Conservation (phyloP, 2,329 filamentous ascomycete genomes). For the Neonectria neomacrospora region DNA sequence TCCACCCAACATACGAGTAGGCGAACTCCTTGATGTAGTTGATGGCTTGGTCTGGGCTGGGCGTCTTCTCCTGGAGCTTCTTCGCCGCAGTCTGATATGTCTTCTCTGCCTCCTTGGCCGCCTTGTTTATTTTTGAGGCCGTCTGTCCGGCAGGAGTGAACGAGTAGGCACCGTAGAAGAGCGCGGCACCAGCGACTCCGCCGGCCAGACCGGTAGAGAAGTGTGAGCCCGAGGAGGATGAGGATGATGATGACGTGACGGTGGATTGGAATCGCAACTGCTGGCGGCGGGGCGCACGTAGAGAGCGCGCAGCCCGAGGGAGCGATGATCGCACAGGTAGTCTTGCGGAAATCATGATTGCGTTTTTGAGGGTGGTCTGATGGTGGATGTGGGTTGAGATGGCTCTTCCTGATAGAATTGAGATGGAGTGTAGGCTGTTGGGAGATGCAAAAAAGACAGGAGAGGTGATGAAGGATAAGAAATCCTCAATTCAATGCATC, state of each 20-base stretch:
- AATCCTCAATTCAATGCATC: background rate
- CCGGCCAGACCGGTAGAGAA: slow-evolving; percentile 56
- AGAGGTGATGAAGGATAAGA: background rate
- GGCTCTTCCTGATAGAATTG: background rate
- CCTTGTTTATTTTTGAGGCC: slow-evolving; percentile 57
- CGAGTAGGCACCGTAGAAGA: slow-evolving; percentile 57
- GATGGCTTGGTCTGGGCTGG: slow-evolving; percentile 74
- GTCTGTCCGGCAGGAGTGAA: slow-evolving; percentile 57
- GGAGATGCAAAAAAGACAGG: background rate
- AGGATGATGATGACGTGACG: slow-evolving; percentile 45
- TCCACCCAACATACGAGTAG: slow-evolving; percentile 75
- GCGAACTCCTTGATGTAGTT: slow-evolving; percentile 73
- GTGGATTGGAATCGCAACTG: slow-evolving; percentile 57
- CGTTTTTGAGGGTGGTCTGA: no score
- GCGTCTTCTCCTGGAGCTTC: slow-evolving; percentile 70
- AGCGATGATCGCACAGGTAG: slow-evolving; percentile 44
- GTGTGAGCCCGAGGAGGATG: slow-evolving; percentile 49
- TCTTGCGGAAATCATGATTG: slow-evolving; percentile 47
- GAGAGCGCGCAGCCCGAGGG: slow-evolving; percentile 43
- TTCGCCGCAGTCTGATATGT: slow-evolving; percentile 70
- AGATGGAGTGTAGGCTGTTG: background rate
- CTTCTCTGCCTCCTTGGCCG: slow-evolving; percentile 64
- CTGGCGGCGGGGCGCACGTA: slow-evolving; percentile 42
- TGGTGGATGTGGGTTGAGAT: slow-evolving; percentile 7
- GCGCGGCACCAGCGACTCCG: slow-evolving; percentile 55